phyloP scores from a whole-genome alignment of 2,329 filamentous ascomycete genomes.

The Pseudogymnoascus sp. region DNA sequence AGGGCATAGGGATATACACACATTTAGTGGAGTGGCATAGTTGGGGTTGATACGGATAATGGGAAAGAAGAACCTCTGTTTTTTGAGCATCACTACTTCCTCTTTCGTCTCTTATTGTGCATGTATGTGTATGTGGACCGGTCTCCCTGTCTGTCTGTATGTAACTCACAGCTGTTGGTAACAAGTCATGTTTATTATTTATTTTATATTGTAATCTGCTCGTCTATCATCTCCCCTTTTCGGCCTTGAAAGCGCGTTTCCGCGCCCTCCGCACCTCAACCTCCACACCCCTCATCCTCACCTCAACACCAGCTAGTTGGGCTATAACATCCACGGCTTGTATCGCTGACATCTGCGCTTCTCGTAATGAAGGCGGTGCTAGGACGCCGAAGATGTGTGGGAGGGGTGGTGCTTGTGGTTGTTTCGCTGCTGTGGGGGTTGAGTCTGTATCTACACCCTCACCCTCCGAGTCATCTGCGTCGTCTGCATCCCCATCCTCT shows the following conservation, averaged over 20 bases:
- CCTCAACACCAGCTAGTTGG: conserved; percentile 45
- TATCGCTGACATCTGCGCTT: conserved; percentile 51
- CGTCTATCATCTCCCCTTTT: neutral
- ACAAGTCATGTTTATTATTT: too few relatives aligned
- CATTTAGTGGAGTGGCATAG: too few relatives aligned
- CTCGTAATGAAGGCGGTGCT: conserved; percentile 41
- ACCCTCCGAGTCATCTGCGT: too few relatives aligned
- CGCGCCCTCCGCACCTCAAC: conserved; percentile 53
- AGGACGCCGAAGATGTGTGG: conserved; percentile 49
- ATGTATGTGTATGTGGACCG: too few relatives aligned
- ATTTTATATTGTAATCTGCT: too few relatives aligned
- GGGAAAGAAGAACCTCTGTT: neutral
- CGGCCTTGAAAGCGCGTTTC: conserved; percentile 28
- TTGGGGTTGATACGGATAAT: neutral
- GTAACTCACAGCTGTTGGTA: too few relatives aligned
- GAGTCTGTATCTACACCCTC: too few relatives aligned
- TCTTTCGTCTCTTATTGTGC: too few relatives aligned
- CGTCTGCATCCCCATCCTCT: too few relatives aligned
- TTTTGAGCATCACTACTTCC: neutral
- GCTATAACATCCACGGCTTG: conserved; percentile 48
- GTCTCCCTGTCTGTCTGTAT: too few relatives aligned
- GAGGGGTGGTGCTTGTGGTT: conserved; percentile 8
- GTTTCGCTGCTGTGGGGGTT: too few relatives aligned
- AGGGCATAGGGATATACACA: neutral
- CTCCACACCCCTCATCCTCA: conserved; percentile 56